These are phyloP conservation scores for Phytophthora vignae DNA, from an alignment of 352 stramenopile genomes.

Conservation along the genomic window DNA sequence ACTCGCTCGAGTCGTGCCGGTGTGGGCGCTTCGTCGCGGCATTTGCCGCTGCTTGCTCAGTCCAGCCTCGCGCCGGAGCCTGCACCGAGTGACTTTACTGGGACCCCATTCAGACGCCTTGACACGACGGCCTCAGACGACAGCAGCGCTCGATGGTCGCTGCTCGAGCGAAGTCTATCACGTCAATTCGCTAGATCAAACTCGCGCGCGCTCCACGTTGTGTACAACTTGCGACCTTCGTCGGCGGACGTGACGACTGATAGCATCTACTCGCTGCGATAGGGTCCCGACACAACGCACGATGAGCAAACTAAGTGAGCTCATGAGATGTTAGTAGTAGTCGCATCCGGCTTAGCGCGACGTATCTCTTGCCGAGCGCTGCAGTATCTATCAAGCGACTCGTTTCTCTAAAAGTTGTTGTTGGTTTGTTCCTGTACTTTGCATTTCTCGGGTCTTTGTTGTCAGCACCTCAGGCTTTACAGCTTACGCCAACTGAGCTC, in stretches of 20 bases:
- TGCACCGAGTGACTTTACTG: slow-evolving; percentile 26
- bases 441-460: not conserved
- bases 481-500: not conserved
- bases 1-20: not conserved
- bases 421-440: not conserved
- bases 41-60: slow-evolving; percentile 29
- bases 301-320: slow-evolving; percentile 1
- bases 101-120: slow-evolving; percentile 17
- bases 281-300: not conserved
- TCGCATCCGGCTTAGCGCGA: not conserved
- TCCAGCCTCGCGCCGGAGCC: slow-evolving; percentile 25
- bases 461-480: not conserved
- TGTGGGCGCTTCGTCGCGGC: not conserved
- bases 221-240: slow-evolving; percentile 24
- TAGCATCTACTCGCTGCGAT: slow-evolving; percentile 4
- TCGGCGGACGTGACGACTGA: slow-evolving; percentile 8
- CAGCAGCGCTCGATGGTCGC: not conserved
- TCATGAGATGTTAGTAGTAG: not conserved
- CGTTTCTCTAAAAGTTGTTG: not conserved
- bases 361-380: not conserved
- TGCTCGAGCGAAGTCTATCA: slow-evolving; percentile 2
- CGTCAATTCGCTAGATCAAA: slow-evolving; percentile 21
- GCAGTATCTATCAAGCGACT: not conserved
- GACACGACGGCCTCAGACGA: slow-evolving; percentile 13
- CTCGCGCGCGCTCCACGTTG: slow-evolving; percentile 22